Percentiles rank a stretch among this genome's conserved stretches.
phyloP scores from a whole-genome alignment of 768 basidiomycete species.

The Trametes meyenii region DNA sequence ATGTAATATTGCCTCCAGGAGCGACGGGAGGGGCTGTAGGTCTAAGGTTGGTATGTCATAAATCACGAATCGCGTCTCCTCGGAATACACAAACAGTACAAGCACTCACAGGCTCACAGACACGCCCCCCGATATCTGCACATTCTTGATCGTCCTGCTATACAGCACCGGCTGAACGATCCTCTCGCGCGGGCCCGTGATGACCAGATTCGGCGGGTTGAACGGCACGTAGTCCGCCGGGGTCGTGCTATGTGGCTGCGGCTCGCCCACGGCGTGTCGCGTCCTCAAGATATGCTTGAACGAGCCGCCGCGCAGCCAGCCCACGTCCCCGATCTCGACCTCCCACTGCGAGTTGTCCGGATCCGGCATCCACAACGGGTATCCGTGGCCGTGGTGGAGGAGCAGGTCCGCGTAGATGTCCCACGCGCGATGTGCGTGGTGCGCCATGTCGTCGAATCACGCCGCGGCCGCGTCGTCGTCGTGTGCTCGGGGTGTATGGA shows the following conservation, averaged over 20 bases:
- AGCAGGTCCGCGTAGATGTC: slow-evolving; percentile 20
- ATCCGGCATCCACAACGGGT: slow-evolving; percentile 23
- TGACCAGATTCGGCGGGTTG: neutral
- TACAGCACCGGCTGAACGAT: slow-evolving; percentile 6
- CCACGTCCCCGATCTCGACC: slow-evolving; percentile 25
- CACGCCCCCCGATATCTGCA: slow-evolving; percentile 1
- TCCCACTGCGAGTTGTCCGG: slow-evolving; percentile 4
- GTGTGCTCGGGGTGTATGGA: neutral
- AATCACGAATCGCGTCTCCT: neutral
- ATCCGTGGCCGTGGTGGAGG: slow-evolving; percentile 14
- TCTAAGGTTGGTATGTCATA: neutral
- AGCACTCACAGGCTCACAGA: neutral
- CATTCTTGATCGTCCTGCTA: slow-evolving; percentile 4
- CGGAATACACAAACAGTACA: neutral
- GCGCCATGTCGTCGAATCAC: too few species aligned
- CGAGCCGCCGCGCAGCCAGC: slow-evolving; percentile 11
- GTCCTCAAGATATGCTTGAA: slow-evolving; percentile 22
- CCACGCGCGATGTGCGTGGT: neutral
- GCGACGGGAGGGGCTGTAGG: neutral
- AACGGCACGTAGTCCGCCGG: slow-evolving; percentile 13
- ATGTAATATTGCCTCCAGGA: slow-evolving; percentile 3
- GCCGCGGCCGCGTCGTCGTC: too few species aligned
- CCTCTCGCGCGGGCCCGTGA: slow-evolving; percentile 1
- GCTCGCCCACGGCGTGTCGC: neutral
- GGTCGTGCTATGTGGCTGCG: neutral